phyloP scores from a whole-genome alignment of 352 stramenopile species.

The Phytophthora foliorum region DNA sequence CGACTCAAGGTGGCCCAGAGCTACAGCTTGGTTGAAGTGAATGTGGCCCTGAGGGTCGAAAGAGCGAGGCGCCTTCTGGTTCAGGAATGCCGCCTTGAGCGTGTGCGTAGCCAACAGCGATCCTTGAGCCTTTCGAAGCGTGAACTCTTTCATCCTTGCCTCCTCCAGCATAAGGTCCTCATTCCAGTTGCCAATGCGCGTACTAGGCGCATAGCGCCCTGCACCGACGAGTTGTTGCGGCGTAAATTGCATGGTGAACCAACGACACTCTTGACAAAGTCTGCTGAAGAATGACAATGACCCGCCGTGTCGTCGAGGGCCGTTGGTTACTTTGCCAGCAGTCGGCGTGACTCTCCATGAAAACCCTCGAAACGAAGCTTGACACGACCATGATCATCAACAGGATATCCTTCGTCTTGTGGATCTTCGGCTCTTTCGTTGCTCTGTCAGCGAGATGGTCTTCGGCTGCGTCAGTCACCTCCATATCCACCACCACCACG shows the following conservation, averaged over 20 bases:
- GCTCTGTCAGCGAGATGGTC: background rate
- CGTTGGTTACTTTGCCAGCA: conserved; percentile 40
- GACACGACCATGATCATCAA: conserved; percentile 13
- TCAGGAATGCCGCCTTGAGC: conserved; percentile 80
- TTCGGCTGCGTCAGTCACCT: conserved; percentile 21
- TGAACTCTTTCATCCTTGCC: conserved; percentile 87
- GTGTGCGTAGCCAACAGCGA: conserved; percentile 85
- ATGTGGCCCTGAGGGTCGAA: conserved; percentile 50
- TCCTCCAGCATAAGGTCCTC: conserved; percentile 92
- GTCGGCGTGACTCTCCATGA: conserved; percentile 24
- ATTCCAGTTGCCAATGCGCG: conserved; percentile 92
- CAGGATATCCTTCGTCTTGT: conserved; percentile 26
- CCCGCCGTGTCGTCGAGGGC: background rate
- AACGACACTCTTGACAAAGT: background rate
- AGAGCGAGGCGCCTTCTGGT: conserved; percentile 68
- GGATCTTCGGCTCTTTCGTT: conserved; percentile 11
- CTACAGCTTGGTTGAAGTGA: conserved; percentile 68
- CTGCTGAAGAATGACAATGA: background rate
- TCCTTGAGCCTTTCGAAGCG: conserved; percentile 82
- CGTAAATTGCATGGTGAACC: conserved; percentile 87
- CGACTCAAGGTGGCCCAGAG: conserved; percentile 62
- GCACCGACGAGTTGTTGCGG: conserved; percentile 90
- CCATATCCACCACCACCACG: conserved; percentile 16
- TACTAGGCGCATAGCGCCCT: conserved; percentile 80
- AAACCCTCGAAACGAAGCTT: conserved; percentile 22